Evolutionary conservation across 2,329 filamentous ascomycete genomes (phyloP).

Genomic region (Pezicula carpinea): DNA sequence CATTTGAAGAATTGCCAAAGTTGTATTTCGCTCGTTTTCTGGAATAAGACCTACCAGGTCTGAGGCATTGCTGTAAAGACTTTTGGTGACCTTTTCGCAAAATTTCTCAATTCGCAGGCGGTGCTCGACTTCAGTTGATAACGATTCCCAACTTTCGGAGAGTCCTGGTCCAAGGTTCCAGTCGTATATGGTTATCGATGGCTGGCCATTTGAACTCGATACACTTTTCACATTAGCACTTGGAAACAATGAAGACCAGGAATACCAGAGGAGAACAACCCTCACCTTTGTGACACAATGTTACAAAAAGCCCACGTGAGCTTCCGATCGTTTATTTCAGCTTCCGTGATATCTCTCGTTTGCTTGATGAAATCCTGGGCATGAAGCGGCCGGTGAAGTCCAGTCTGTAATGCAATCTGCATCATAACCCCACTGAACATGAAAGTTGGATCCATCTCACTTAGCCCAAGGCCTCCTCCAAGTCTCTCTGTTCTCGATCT

Average conservation of each 20-base stretch:
- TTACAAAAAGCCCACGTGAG: slow-evolving; percentile 66
- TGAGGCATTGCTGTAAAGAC: slow-evolving; percentile 52
- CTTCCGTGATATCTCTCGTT: slow-evolving; percentile 11
- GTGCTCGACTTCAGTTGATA: slow-evolving; percentile 45
- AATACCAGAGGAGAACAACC: not conserved
- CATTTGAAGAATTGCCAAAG: slow-evolving; percentile 38
- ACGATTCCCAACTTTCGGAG: slow-evolving; percentile 34
- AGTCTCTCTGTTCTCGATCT: not conserved
- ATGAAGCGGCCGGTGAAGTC: slow-evolving; percentile 20
- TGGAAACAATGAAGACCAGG: not conserved
- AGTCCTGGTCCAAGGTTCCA: slow-evolving; percentile 47
- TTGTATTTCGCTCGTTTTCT: slow-evolving; percentile 34
- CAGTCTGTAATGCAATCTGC: slow-evolving; percentile 24
- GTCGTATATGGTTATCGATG: slow-evolving; percentile 56
- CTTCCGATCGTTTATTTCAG: slow-evolving; percentile 44
- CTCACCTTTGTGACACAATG: slow-evolving; percentile 60
- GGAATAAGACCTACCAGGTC: slow-evolving; percentile 35
- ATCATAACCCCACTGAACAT: slow-evolving; percentile 26
- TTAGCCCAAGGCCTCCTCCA: not conserved
- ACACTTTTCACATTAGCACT: slow-evolving; percentile 36
- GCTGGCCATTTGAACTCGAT: slow-evolving; percentile 63
- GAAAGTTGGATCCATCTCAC: slow-evolving; percentile 21
- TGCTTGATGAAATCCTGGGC: slow-evolving; percentile 9
- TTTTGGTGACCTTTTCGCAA: slow-evolving; percentile 50
- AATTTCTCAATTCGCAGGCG: slow-evolving; percentile 52